Percentiles rank a stretch among this genome's conserved stretches.
phyloP scores from a whole-genome alignment of 169 alveolate genomes.

The Cystoisospora suis region DNA sequence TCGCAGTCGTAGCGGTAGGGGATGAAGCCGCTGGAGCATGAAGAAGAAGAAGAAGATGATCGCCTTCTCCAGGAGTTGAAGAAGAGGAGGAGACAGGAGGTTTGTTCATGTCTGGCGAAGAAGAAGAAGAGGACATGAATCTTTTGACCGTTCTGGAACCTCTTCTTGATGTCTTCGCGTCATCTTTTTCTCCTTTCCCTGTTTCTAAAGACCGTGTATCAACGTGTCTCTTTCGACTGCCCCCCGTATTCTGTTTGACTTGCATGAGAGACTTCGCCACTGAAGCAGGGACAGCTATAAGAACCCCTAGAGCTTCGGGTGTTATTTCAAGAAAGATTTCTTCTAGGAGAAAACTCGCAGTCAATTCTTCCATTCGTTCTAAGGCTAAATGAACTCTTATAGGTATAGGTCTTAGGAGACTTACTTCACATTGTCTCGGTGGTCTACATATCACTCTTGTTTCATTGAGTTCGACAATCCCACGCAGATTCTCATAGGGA shows the following conservation, averaged over 20 bases:
- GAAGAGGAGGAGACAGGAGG: too few species aligned
- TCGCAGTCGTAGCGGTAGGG: not conserved
- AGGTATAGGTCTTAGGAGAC: constrained; percentile 54
- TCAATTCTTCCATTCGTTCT: not conserved
- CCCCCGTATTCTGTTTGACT: not conserved
- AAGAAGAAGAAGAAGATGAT: too few species aligned
- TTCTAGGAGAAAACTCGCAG: constrained; percentile 70
- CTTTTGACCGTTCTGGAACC: constrained; percentile 33
- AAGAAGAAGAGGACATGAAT: too few species aligned
- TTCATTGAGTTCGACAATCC: constrained; percentile 81
- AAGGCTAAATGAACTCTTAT: constrained; percentile 51
- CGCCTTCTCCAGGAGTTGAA: too few species aligned
- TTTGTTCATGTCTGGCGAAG: too few species aligned
- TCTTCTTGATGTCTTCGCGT: not conserved
- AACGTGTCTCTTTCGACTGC: constrained; percentile 9
- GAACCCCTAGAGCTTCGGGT: constrained; percentile 80
- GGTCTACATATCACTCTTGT: constrained; percentile 77
- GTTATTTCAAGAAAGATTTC: constrained; percentile 81
- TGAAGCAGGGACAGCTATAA: constrained; percentile 79
- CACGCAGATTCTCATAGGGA: constrained; percentile 72
- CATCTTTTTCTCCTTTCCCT: not conserved
- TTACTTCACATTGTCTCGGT: constrained; percentile 58
- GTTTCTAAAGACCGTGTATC: too few species aligned
- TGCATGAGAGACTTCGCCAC: constrained; percentile 70
- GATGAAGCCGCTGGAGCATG: not conserved